Conservation (phyloP, 2,329 filamentous ascomycete species). For the Metarhizium humberi region DNA sequence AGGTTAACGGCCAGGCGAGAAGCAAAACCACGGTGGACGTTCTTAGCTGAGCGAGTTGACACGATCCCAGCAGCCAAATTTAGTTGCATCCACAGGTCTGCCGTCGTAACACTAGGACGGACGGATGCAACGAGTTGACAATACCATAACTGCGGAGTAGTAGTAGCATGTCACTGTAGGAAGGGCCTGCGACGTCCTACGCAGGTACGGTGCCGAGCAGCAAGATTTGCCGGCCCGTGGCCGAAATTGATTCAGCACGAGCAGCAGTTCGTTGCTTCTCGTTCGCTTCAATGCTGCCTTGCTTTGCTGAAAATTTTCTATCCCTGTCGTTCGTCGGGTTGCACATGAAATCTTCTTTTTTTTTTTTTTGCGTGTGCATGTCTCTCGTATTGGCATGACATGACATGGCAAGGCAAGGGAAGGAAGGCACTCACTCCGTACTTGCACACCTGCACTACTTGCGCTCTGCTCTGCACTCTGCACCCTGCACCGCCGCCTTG, state of each 20-base stretch:
- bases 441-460: too few species aligned
- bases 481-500: neutral
- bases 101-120: neutral
- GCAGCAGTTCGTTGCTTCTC: neutral
- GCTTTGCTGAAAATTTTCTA: neutral
- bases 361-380: neutral
- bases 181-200: neutral
- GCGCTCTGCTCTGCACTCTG: neutral
- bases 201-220: neutral
- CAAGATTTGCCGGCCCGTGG: neutral
- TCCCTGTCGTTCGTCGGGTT: neutral
- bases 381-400: slow-evolving; percentile 1
- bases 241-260: neutral
- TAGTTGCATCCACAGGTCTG: neutral
- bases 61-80: neutral
- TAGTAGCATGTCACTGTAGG: neutral
- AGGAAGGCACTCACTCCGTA: neutral
- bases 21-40: neutral
- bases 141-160: too few species aligned
- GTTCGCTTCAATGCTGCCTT: neutral
- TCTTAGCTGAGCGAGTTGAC: neutral
- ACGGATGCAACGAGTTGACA: too few species aligned
- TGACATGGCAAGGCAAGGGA: neutral
- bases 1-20: neutral
- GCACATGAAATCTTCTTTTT: neutral